Conservation (phyloP, 2,329 filamentous ascomycete species). For the Diaporthe caulivora region DNA sequence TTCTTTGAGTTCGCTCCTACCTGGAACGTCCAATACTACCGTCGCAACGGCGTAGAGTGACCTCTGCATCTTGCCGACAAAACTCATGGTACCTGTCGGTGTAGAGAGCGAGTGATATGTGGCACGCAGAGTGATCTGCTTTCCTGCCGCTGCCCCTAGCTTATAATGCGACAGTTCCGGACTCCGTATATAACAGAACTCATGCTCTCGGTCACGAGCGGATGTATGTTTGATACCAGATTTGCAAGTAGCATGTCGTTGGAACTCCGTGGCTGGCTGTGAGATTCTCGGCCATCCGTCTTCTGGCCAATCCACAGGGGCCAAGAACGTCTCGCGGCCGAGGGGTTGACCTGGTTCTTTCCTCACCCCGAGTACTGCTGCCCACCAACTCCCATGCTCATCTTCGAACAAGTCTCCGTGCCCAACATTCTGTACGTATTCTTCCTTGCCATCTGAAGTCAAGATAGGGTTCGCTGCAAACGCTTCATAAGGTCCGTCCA, state of each 20-base stretch:
- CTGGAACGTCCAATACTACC: not conserved
- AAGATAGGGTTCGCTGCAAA: constrained; percentile 59
- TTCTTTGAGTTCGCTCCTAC: not conserved
- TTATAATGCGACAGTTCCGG: not conserved
- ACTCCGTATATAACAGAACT: not conserved
- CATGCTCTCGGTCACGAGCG: not conserved
- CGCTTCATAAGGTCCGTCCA: constrained; percentile 58
- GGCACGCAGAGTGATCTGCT: not conserved
- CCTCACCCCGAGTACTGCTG: constrained; percentile 33
- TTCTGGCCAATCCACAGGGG: not conserved
- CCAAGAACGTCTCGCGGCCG: not conserved
- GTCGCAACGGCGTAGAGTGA: not conserved
- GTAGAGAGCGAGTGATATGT: not conserved
- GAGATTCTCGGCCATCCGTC: not conserved
- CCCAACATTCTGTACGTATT: constrained; percentile 58
- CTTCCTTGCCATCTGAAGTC: constrained; percentile 53
- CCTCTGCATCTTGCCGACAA: not conserved
- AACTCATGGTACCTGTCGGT: not conserved
- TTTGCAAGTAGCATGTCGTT: not conserved
- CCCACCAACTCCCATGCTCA: constrained; percentile 64
- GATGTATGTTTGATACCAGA: too few relatives aligned
- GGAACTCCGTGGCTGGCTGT: not conserved
- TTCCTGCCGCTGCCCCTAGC: not conserved
- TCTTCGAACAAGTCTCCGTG: constrained; percentile 61
- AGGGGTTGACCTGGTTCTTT: constrained; percentile 3